Conservation (phyloP, 2,329 filamentous ascomycete species). For the Teratosphaeria nubilosa region DNA sequence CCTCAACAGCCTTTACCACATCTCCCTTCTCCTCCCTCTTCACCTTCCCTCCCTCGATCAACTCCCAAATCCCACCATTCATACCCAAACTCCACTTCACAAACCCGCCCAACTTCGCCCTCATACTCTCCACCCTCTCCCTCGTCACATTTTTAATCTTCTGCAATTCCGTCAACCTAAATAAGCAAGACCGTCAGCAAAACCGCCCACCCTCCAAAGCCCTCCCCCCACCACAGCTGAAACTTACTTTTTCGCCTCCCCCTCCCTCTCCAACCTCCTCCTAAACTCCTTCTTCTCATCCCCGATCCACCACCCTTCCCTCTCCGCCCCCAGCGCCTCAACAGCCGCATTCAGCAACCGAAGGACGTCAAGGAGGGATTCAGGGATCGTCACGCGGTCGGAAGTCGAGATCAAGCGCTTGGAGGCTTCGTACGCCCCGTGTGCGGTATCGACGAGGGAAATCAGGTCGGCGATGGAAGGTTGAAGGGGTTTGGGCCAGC, state of each 20-base stretch:
- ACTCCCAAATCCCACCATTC: conserved; percentile 7
- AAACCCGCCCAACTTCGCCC: conserved; percentile 10
- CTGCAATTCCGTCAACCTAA: conserved; percentile 5
- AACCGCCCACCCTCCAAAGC: conserved; percentile 8
- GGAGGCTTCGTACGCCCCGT: no score
- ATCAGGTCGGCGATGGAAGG: no score
- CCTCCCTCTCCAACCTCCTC: conserved; percentile 6
- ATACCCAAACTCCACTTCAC: conserved; percentile 14
- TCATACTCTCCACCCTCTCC: conserved; percentile 7
- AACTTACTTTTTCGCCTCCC: no score
- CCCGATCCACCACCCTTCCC: conserved; percentile 12
- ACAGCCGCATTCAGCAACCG: conserved; percentile 7
- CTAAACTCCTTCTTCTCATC: conserved; percentile 10
- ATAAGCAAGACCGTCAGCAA: no score
- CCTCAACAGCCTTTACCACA: no score
- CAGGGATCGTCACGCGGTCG: background rate
- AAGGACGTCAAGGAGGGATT: conserved; percentile 8
- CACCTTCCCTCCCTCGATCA: background rate
- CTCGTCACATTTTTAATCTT: conserved; percentile 14
- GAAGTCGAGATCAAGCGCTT: no score
- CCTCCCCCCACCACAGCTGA: conserved; percentile 10
- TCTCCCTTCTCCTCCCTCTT: background rate
- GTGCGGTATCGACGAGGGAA: no score
- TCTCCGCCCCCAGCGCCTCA: conserved; percentile 9
- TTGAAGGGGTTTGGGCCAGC: no score